These are phyloP conservation scores for Wallemia mellicola DNA, from an alignment of 1,284 basidiomycete genomes.

Conservation along the genomic window DNA sequence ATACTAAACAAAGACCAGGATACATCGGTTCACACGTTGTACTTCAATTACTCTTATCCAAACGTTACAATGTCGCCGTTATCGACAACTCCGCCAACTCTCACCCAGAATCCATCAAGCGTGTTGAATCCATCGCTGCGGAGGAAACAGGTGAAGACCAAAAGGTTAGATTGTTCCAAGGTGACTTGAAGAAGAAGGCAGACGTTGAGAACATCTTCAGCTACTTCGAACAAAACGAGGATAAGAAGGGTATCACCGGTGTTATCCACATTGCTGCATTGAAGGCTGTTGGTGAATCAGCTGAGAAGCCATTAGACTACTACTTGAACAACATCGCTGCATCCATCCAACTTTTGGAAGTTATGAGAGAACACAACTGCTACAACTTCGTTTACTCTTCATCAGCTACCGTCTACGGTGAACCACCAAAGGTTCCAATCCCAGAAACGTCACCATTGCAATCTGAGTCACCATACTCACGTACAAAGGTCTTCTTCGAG, in stretches of 20 bases:
- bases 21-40: conserved; percentile 21
- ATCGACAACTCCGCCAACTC: conserved; percentile 85
- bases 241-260: conserved; percentile 82
- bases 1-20: too few species aligned
- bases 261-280: conserved; percentile 88
- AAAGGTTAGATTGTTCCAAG: conserved; percentile 30
- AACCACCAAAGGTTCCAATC: conserved; percentile 70
- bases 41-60: conserved; percentile 51
- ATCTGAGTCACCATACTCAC: conserved; percentile 79
- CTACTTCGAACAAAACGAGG: conserved; percentile 29
- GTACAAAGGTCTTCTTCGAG: conserved; percentile 85
- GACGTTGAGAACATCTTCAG: conserved; percentile 42
- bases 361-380: conserved; percentile 57
- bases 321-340: conserved; percentile 73
- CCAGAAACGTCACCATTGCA: conserved; percentile 66
- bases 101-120: conserved; percentile 34
- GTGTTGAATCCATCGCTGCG: conserved; percentile 46
- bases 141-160: conserved; percentile 14
- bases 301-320: conserved; percentile 71
- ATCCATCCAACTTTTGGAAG: conserved; percentile 40
- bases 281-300: conserved; percentile 96
- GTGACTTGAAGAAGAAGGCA: conserved; percentile 40
- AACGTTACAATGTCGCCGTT: conserved; percentile 67
- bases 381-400: conserved; percentile 82
- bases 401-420: conserved; percentile 96